phyloP scores from a whole-genome alignment of 2,329 filamentous ascomycete genomes.

The Rosellinia necatrix region DNA sequence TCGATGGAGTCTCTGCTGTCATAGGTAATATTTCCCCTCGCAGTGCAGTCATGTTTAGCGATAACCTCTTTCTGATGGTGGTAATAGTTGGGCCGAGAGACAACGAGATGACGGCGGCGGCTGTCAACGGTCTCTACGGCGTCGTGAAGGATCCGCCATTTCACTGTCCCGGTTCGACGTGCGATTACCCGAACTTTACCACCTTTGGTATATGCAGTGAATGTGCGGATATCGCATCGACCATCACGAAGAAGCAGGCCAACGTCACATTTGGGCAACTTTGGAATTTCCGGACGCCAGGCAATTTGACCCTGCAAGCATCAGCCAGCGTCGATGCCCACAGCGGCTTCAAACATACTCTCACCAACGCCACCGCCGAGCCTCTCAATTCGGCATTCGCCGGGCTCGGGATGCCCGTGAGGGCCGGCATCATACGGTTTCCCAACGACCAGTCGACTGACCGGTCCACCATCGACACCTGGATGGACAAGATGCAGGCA shows the following conservation, averaged over 20 bases:
- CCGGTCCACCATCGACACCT: neutral
- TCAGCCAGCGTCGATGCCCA: slow-evolving; percentile 4
- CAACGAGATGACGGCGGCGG: slow-evolving; percentile 19
- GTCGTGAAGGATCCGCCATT: slow-evolving; percentile 23
- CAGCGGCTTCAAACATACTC: slow-evolving; percentile 17
- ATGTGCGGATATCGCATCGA: slow-evolving; percentile 14
- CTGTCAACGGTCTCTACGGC: slow-evolving; percentile 21
- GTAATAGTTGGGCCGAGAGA: slow-evolving; percentile 17
- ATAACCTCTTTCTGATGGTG: neutral
- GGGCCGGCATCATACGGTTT: slow-evolving; percentile 10
- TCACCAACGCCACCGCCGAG: slow-evolving; percentile 8
- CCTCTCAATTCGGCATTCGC: neutral
- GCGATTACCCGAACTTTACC: slow-evolving; percentile 13
- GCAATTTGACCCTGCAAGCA: slow-evolving; percentile 14
- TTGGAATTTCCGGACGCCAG: slow-evolving; percentile 8
- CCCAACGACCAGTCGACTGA: neutral
- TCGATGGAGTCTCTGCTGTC: slow-evolving; percentile 13
- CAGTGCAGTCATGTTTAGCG: neutral
- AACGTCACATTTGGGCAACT: slow-evolving; percentile 3
- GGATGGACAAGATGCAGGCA: slow-evolving; percentile 10
- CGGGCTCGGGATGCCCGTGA: slow-evolving; percentile 16
- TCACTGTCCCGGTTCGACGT: slow-evolving; percentile 16
- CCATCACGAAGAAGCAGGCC: neutral
- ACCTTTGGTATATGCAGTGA: slow-evolving; percentile 19
- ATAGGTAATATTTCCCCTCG: slow-evolving; percentile 6